These are phyloP conservation scores for Beauveria sp. DNA, from an alignment of 2,329 filamentous ascomycete species.

Conservation along the genomic window DNA sequence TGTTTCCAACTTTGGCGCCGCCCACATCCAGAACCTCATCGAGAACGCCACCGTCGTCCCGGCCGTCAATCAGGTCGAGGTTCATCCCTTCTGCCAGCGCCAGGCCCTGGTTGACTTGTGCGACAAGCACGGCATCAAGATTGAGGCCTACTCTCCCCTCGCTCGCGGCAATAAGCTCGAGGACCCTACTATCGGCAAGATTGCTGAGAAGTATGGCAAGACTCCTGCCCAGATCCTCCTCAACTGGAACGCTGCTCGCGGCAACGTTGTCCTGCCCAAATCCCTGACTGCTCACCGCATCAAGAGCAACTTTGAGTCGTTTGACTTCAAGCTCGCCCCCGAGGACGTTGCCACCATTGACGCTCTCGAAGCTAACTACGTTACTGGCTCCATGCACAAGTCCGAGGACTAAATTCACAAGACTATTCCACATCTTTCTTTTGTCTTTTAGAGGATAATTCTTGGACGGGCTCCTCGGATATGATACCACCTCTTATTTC, in stretches of 20 bases:
- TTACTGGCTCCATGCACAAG: conserved; percentile 49
- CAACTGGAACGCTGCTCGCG: conserved; percentile 71
- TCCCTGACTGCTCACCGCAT: conserved; percentile 59
- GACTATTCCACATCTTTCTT: conserved; percentile 2
- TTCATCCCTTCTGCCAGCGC: conserved; percentile 66
- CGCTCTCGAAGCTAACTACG: conserved; percentile 61
- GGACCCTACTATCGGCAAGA: conserved; percentile 52
- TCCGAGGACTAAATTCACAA: conserved; percentile 24
- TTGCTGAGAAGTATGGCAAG: conserved; percentile 63
- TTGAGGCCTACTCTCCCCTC: conserved; percentile 59
- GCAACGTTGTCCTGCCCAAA: conserved; percentile 68
- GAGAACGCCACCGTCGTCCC: conserved; percentile 52
- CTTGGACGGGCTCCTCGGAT: conserved; percentile 1
- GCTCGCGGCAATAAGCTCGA: conserved; percentile 60
- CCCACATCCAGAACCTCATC: conserved; percentile 48
- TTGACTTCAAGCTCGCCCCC: conserved; percentile 51
- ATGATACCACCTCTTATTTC: conserved; percentile 11
- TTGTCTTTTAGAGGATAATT: conserved; percentile 10
- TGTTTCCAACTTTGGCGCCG: conserved; percentile 70
- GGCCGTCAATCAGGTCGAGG: conserved; percentile 72
- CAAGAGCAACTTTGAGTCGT: conserved; percentile 56
- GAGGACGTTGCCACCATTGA: conserved; percentile 57
- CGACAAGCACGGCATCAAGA: conserved; percentile 47
- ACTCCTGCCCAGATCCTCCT: conserved; percentile 69
- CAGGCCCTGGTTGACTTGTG: conserved; percentile 49